Percentiles rank a stretch among this genome's conserved stretches.
Conservation (phyloP, 2,329 filamentous ascomycete genomes). For the Phialophora verrucosa region DNA sequence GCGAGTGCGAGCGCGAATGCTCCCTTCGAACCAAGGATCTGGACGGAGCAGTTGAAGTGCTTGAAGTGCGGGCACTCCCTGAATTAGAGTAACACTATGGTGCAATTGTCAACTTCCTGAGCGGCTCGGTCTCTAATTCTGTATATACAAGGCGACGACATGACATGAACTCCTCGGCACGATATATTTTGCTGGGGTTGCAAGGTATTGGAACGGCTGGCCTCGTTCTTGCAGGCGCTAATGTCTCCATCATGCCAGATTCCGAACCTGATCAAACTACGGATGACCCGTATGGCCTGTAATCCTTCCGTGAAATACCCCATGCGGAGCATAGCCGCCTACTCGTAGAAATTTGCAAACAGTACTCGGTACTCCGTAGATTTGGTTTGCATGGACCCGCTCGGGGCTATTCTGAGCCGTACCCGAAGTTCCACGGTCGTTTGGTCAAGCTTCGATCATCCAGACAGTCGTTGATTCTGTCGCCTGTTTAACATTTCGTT, state of each 20-base stretch:
- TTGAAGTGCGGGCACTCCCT: conserved; percentile 45
- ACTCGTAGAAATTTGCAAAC: too few species aligned
- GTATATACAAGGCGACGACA: not conserved
- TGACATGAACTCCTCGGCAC: not conserved
- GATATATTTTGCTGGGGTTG: not conserved
- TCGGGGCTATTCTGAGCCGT: conserved; percentile 7
- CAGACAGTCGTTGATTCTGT: not conserved
- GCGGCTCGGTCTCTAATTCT: not conserved
- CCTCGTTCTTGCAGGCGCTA: not conserved
- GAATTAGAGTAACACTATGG: conserved; percentile 11
- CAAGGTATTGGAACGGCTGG: not conserved
- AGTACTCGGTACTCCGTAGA: not conserved
- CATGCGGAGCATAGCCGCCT: not conserved
- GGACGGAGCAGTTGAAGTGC: conserved; percentile 48
- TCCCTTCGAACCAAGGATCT: conserved; percentile 47
- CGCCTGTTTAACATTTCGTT: not conserved
- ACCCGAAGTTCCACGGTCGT: not conserved
- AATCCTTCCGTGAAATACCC: not conserved
- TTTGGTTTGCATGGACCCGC: not conserved
- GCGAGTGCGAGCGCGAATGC: conserved; percentile 4
- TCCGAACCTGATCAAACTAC: not conserved
- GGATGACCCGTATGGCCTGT: not conserved
- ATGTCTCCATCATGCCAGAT: not conserved
- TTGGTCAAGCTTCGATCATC: not conserved
- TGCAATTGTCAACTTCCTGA: not conserved